These are phyloP conservation scores for Akanthomyces dipterigenus DNA, from an alignment of 2,329 filamentous ascomycete species.

Conservation along the genomic window DNA sequence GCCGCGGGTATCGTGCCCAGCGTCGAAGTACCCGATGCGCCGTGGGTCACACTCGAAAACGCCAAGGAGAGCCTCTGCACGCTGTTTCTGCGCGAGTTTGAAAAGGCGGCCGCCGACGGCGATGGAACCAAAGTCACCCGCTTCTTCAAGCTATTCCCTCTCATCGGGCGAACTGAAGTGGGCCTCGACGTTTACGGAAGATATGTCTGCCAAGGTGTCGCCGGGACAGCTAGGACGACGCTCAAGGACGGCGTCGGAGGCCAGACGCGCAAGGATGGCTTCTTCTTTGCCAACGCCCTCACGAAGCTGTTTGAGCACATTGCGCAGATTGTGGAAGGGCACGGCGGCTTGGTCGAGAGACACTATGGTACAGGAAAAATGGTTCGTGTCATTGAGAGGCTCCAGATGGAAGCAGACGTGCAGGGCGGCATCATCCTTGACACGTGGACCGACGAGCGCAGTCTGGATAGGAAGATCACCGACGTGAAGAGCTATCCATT, in stretches of 20 bases:
- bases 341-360: conserved; percentile 82
- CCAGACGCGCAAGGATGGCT: conserved; percentile 55
- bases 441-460: conserved; percentile 87
- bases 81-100: conserved; percentile 89
- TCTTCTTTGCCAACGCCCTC: conserved; percentile 86
- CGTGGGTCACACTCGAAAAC: conserved; percentile 76
- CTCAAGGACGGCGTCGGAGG: conserved; percentile 60
- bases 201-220: conserved; percentile 94
- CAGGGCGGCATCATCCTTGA: conserved; percentile 95
- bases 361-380: conserved; percentile 93
- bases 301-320: conserved; percentile 96
- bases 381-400: conserved; percentile 83
- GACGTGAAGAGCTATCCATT: conserved; percentile 98
- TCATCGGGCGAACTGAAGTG: conserved; percentile 83
- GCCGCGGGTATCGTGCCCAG: conserved; percentile 90
- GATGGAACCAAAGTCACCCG: conserved; percentile 85
- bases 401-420: conserved; percentile 92
- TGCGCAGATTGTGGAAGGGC: conserved; percentile 89
- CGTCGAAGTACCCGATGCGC: conserved; percentile 88
- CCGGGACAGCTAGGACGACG: conserved; percentile 71
- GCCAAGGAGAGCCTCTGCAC: conserved; percentile 85
- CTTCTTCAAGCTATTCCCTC: conserved; percentile 96
- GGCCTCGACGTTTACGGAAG: conserved; percentile 91
- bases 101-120: conserved; percentile 79
- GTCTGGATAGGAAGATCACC: conserved; percentile 76